Evolutionary conservation across 495 filamentous ascomycete species (phyloP).

Genomic region (Lentithecium fluviatile): DNA sequence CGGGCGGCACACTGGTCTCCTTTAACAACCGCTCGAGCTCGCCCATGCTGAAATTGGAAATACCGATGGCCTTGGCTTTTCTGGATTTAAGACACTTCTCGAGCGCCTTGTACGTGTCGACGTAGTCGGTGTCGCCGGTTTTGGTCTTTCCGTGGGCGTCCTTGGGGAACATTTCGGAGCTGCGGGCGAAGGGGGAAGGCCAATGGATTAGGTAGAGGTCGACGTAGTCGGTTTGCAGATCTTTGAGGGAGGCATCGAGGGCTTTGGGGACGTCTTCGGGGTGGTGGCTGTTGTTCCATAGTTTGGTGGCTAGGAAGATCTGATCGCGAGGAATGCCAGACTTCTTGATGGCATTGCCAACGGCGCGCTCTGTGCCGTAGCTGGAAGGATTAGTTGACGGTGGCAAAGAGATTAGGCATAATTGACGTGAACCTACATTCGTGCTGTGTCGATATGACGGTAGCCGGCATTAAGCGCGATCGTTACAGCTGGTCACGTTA

Average conservation of each 20-base stretch:
- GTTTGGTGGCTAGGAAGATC: constrained; percentile 69
- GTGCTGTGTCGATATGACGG: too few species aligned
- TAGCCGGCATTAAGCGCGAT: too few species aligned
- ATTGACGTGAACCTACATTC: too few species aligned
- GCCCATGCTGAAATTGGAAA: too few species aligned
- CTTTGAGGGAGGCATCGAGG: constrained; percentile 59
- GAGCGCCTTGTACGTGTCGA: constrained; percentile 56
- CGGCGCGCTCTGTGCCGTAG: constrained; percentile 66
- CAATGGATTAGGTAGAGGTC: constrained; percentile 43
- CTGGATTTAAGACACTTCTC: constrained; percentile 57
- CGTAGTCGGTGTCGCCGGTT: constrained; percentile 37
- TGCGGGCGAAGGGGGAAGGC: constrained; percentile 39
- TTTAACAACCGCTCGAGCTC: too few species aligned
- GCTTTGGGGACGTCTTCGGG: constrained; percentile 58
- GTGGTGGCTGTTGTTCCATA: constrained; percentile 55
- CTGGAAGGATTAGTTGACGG: constrained; percentile 49
- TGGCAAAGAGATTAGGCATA: too few species aligned
- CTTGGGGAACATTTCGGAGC: constrained; percentile 35
- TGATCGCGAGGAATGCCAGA: constrained; percentile 56
- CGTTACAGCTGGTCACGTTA: too few species aligned
- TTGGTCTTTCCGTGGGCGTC: constrained; percentile 35
- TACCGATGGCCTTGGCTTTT: constrained; percentile 65
- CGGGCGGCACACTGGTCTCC: too few species aligned
- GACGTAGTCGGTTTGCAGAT: constrained; percentile 53
- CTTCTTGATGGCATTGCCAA: constrained; percentile 60